phyloP scores from a whole-genome alignment of 1,139 yeast species.

The Dujonia santamariae region DNA sequence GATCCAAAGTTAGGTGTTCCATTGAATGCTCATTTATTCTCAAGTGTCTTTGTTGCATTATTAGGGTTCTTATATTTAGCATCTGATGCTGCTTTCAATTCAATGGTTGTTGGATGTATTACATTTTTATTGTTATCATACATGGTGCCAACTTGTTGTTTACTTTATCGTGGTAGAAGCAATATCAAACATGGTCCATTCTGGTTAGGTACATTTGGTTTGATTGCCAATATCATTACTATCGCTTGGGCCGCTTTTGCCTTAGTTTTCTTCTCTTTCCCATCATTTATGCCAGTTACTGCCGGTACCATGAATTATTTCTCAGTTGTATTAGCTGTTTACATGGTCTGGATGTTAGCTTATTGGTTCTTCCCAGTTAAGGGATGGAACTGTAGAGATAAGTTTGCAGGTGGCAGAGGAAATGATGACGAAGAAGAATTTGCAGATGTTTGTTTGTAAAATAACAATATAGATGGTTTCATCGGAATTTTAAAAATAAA shows the following conservation, averaged over 20 bases:
- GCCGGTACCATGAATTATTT: slow-evolving; percentile 36
- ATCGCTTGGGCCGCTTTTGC: slow-evolving; percentile 27
- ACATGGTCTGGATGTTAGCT: slow-evolving; percentile 47
- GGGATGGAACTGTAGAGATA: slow-evolving; percentile 36
- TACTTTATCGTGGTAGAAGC: slow-evolving; percentile 15
- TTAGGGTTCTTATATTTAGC: slow-evolving; percentile 24
- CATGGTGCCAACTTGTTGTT: slow-evolving; percentile 24
- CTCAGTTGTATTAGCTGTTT: slow-evolving; percentile 35
- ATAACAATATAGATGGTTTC: too few relatives aligned
- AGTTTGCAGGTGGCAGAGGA: slow-evolving; percentile 44
- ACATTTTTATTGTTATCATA: slow-evolving; percentile 21
- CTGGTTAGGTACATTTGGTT: slow-evolving; percentile 24
- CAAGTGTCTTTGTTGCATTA: slow-evolving; percentile 20
- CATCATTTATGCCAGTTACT: slow-evolving; percentile 26
- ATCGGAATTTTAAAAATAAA: too few relatives aligned
- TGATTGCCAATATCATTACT: slow-evolving; percentile 24
- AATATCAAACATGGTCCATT: slow-evolving; percentile 19
- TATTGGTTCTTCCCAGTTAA: slow-evolving; percentile 57
- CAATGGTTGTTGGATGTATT: slow-evolving; percentile 23
- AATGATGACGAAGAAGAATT: slow-evolving; percentile 44
- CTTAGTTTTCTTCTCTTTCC: slow-evolving; percentile 29
- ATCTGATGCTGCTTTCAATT: slow-evolving; percentile 25
- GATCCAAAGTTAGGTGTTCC: slow-evolving; percentile 20
- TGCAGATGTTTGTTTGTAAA: slow-evolving; percentile 40
- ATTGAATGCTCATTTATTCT: slow-evolving; percentile 20